Evolutionary conservation across 352 stramenopile species (phyloP), one percentile per base, ranked within the genome.

Genomic region (Phytophthora pseudosyringae): DNA sequence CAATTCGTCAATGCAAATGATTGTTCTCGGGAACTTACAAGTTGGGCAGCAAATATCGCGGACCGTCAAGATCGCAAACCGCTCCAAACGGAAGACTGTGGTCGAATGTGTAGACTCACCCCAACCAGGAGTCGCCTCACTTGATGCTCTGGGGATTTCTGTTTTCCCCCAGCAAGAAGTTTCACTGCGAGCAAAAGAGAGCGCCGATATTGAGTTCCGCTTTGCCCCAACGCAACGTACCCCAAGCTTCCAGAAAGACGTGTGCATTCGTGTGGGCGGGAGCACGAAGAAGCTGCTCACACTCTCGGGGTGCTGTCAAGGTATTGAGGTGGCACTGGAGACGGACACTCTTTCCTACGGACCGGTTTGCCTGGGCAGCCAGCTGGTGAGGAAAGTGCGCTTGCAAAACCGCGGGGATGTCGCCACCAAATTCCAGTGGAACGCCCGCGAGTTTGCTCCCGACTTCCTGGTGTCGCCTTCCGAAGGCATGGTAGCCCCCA

Each of bases 391-490:
- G 10, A 91, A 93, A 51, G 57, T 98, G 16, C 78, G 81, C 15
- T 70, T 98, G 41, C 89, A 98, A 54, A 98, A 98, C 55, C 75
- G 81, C 11, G 94, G 94, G 12, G 94, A 98, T 62, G 55, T 98
- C 4, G 68, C 88, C 3, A 81, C 92, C 11, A 93, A 91, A 41
- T 98, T 96, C 59, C 80, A 85, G 45, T 98, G 93, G 93, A 86
- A 90, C 26, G 32, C 76, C 7, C 73, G 67, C 3, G 74, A 86
- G 9, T 94, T 98, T 59, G 77, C 75, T 1, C 75, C 81, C 1
- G 81, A 98, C 45, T 98, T 98, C 57, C 53, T 59, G 0, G 85
- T 98, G 3, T 69, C 83, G 0, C 94, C 94, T 0, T 31, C 75
- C 0, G 88, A 97, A 44, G 94, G 93, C 8, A 76, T 93, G 18